Evolutionary conservation across 2,329 filamentous ascomycete species (phyloP).

Genomic region (Sclerotinia nivalis): DNA sequence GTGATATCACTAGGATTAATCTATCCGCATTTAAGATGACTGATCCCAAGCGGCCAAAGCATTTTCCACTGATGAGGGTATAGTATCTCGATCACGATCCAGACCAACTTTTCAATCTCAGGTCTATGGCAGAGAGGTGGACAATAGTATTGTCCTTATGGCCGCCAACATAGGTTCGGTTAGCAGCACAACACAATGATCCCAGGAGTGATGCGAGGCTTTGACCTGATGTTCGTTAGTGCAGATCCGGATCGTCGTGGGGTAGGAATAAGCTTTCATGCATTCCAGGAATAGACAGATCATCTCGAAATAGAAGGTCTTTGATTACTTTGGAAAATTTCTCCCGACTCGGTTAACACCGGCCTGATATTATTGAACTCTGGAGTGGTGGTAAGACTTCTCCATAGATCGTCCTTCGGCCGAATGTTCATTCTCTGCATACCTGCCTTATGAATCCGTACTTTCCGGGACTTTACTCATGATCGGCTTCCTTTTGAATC

Average conservation of each 20-base stretch:
- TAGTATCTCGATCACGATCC: not conserved
- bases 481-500: not conserved
- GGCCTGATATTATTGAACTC: not conserved
- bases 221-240: not conserved
- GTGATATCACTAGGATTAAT: not conserved
- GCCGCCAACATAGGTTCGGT: not conserved
- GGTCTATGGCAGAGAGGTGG: not conserved
- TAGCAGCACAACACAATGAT: not conserved
- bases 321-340: not conserved
- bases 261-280: not conserved
- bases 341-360: no score
- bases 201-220: not conserved
- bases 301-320: not conserved
- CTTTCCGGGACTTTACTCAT: not conserved
- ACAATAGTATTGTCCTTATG: not conserved
- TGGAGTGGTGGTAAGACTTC: not conserved
- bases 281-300: not conserved
- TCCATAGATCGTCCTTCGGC: not conserved
- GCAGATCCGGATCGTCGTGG: not conserved
- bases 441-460: not conserved
- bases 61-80: not conserved
- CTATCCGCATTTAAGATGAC: not conserved
- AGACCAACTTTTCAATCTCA: not conserved
- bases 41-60: not conserved
- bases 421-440: not conserved